Conservation (phyloP, 2,329 filamentous ascomycete species). For the Fusarium buharicum region DNA sequence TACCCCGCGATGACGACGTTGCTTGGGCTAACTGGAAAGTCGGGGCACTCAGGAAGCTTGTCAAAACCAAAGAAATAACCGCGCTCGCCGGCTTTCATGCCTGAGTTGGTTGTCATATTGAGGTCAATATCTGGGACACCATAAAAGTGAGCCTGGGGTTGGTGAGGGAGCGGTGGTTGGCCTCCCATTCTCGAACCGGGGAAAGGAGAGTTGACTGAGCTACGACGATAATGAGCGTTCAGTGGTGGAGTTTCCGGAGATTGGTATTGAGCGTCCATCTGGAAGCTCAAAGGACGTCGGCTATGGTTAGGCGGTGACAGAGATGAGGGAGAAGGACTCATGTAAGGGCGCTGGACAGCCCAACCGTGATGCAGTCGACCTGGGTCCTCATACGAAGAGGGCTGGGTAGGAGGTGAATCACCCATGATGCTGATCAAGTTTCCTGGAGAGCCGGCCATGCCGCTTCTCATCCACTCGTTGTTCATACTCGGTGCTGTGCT, state of each 20-base stretch:
- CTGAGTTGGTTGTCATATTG: slow-evolving; percentile 66
- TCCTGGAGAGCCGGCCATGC: slow-evolving; percentile 62
- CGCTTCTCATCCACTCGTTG: slow-evolving; percentile 58
- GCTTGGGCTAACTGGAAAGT: slow-evolving; percentile 58
- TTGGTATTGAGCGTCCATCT: slow-evolving; percentile 60
- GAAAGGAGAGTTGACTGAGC: slow-evolving; percentile 64
- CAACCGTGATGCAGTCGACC: slow-evolving; percentile 56
- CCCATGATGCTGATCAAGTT: slow-evolving; percentile 63
- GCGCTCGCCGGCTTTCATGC: slow-evolving; percentile 70
- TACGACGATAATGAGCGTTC: slow-evolving; percentile 53
- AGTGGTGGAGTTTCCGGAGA: slow-evolving; percentile 54
- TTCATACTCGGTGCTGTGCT: slow-evolving; percentile 60
- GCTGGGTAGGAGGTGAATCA: slow-evolving; percentile 64
- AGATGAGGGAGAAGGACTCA: slow-evolving; percentile 58
- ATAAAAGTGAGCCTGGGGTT: slow-evolving; percentile 82
- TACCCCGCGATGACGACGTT: slow-evolving; percentile 81
- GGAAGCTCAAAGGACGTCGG: slow-evolving; percentile 64
- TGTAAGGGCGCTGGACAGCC: slow-evolving; percentile 59
- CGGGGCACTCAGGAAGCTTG: slow-evolving; percentile 63
- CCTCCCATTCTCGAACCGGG: slow-evolving; percentile 56
- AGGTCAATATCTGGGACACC: slow-evolving; percentile 78
- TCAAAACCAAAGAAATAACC: slow-evolving; percentile 88
- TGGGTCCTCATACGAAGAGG: slow-evolving; percentile 63
- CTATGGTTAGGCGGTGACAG: slow-evolving; percentile 51
- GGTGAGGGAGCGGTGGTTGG: slow-evolving; percentile 76